These are phyloP conservation scores for Cystobasidium tubakii DNA, from an alignment of 768 basidiomycete species.

Conservation along the genomic window DNA sequence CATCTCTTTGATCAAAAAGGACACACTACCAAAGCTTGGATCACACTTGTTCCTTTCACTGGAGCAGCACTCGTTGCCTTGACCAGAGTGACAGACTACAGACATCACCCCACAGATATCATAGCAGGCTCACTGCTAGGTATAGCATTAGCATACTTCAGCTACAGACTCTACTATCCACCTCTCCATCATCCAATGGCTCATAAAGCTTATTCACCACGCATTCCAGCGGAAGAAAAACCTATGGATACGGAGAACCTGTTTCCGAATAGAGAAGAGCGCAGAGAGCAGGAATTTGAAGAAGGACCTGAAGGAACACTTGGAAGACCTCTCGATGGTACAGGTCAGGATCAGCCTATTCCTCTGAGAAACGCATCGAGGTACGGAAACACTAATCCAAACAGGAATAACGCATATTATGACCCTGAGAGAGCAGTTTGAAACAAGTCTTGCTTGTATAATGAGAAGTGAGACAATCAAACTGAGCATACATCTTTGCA, in stretches of 20 bases:
- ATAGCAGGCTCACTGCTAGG: conserved; percentile 31
- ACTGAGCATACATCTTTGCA: no score
- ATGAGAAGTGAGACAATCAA: no score
- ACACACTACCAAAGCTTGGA: conserved; percentile 69
- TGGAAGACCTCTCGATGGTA: not conserved
- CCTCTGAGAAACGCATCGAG: not conserved
- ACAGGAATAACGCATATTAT: not conserved
- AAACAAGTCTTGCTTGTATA: not conserved
- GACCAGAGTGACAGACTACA: conserved; percentile 66
- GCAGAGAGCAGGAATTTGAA: not conserved
- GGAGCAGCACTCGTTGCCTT: conserved; percentile 62
- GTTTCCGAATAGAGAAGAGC: not conserved
- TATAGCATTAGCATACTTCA: conserved; percentile 10
- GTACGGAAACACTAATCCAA: not conserved
- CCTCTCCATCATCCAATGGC: conserved; percentile 9
- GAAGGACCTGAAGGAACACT: conserved; percentile 26
- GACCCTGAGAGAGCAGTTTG: not conserved
- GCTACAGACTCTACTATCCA: conserved; percentile 32
- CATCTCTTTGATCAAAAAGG: conserved; percentile 68
- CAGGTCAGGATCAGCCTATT: not conserved
- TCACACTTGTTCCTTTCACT: conserved; percentile 67
- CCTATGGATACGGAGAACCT: not conserved
- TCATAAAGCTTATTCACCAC: conserved; percentile 32
- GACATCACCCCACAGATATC: conserved; percentile 52
- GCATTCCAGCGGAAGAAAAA: conserved; percentile 28